A percentile compares a stretch with the other conserved stretches of the same genome.
phyloP scores from a whole-genome alignment of 2,329 filamentous ascomycete species.

The Monosporascus sp. region DNA sequence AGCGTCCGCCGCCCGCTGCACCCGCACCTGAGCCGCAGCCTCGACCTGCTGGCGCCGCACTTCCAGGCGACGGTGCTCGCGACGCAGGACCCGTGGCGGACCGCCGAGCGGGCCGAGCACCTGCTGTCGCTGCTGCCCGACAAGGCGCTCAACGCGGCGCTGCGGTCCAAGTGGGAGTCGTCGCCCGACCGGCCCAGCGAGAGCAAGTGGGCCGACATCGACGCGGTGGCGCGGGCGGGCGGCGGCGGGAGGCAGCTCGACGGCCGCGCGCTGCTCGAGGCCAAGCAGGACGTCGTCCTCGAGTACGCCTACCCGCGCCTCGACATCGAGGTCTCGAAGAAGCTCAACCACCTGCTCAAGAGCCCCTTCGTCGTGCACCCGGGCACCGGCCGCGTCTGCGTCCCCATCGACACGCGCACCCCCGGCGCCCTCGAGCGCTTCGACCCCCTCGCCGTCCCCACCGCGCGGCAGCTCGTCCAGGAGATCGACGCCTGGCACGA shows the following conservation, averaged over 20 bases:
- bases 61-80: slow-evolving; percentile 80
- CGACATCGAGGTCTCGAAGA: slow-evolving; percentile 96
- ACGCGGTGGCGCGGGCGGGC: slow-evolving; percentile 73
- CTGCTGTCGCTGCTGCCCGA: slow-evolving; percentile 85
- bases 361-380: slow-evolving; percentile 95
- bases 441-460: slow-evolving; percentile 84
- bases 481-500: slow-evolving; percentile 82
- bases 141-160: slow-evolving; percentile 66
- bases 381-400: slow-evolving; percentile 88
- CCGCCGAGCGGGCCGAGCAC: slow-evolving; percentile 64
- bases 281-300: slow-evolving; percentile 92
- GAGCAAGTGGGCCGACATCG: slow-evolving; percentile 92
- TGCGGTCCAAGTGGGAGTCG: slow-evolving; percentile 88
- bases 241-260: slow-evolving; percentile 65
- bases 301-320: slow-evolving; percentile 98
- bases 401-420: slow-evolving; percentile 75
- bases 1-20: slow-evolving; percentile 82
- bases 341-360: slow-evolving; percentile 96
- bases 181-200: slow-evolving; percentile 70
- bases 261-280: slow-evolving; percentile 68
- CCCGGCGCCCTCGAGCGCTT: slow-evolving; percentile 64
- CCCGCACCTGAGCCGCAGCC: slow-evolving; percentile 80
- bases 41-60: slow-evolving; percentile 77
- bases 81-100: slow-evolving; percentile 81
- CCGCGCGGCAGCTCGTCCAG: slow-evolving; percentile 71